Percentiles rank a stretch among this genome's conserved stretches.
Evolutionary conservation across 129 eudicot species (phyloP).

Genomic region (Tanacetum coccineum): DNA sequence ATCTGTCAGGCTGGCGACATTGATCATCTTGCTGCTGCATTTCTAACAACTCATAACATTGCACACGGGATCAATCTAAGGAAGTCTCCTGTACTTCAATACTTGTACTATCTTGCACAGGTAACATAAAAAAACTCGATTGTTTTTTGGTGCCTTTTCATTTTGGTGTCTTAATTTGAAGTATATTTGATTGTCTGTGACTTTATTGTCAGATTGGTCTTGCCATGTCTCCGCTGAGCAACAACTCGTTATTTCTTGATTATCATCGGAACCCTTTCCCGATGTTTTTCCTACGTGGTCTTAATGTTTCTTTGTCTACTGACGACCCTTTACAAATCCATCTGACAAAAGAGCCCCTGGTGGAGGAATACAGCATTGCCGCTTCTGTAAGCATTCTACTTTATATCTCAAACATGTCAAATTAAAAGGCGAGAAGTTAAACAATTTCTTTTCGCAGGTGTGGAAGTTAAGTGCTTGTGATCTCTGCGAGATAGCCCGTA

Average conservation of each 20-base stretch:
- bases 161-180: background rate
- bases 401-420: background rate
- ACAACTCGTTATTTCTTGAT: constrained; percentile 94
- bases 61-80: constrained; percentile 96
- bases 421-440: background rate
- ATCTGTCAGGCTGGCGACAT: constrained; percentile 84
- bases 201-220: constrained; percentile 80
- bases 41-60: constrained; percentile 86
- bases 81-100: constrained; percentile 98
- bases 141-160: background rate
- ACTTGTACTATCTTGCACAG: constrained; percentile 93
- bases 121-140: constrained; percentile 29
- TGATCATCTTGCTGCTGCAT: constrained; percentile 99
- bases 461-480: constrained; percentile 98
- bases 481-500: constrained; percentile 97
- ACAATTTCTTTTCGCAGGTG: constrained; percentile 42
- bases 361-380: constrained; percentile 99
- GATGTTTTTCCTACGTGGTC: constrained; percentile 85
- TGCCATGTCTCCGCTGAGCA: constrained; percentile 99
- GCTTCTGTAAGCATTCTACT: constrained; percentile 72
- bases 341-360: constrained; percentile 91
- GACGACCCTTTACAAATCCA: constrained; percentile 99
- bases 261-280: constrained; percentile 98
- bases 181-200: constrained; percentile 5
- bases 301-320: constrained; percentile 94